Evolutionary conservation across 129 eudicot genomes (phyloP).

Genomic region (Dittrichia graveolens): DNA sequence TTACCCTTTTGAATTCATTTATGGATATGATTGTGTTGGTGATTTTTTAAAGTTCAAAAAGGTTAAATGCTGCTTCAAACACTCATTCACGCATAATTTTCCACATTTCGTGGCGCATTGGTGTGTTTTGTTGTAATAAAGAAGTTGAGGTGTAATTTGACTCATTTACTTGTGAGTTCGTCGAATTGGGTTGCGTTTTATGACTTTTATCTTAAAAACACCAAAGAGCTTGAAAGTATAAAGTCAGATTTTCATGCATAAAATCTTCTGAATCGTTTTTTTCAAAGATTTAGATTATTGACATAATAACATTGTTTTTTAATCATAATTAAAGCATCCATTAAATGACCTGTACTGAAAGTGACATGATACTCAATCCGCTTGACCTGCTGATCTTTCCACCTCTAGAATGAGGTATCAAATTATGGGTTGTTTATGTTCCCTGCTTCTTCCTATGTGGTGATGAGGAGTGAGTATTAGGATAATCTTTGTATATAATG

Average conservation of each 20-base stretch:
- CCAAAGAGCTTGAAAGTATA: no score
- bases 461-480: no score
- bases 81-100: neutral
- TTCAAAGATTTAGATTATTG: neutral
- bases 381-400: neutral
- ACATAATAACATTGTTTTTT: neutral
- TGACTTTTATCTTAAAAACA: no score
- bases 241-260: neutral
- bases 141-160: neutral
- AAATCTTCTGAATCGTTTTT: neutral
- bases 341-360: neutral
- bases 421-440: neutral
- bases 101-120: no score
- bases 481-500: slow-evolving; percentile 18
- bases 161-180: neutral
- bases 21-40: neutral
- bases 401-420: neutral
- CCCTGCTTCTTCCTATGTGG: no score
- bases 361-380: neutral
- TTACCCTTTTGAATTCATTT: neutral
- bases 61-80: neutral
- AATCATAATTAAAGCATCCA: neutral
- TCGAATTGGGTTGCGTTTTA: neutral
- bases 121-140: no score
- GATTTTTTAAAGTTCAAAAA: neutral